Evolutionary conservation across 345 rosid genomes (phyloP), one percentile per base, ranked within the genome.

Genomic region (Citrus medica): DNA sequence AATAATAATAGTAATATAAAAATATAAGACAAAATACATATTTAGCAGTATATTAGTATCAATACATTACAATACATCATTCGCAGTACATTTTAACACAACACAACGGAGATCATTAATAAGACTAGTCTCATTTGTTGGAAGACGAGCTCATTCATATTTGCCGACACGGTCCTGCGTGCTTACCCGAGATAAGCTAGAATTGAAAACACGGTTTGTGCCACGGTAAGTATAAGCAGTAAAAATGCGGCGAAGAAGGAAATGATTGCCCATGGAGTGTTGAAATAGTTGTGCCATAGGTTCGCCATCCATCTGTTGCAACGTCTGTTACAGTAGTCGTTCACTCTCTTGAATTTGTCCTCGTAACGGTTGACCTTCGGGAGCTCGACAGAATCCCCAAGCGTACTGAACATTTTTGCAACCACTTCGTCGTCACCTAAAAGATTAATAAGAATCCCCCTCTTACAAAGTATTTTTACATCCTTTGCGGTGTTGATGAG

Each of bases 351-450:
- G 30, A 55, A 48, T 6, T 71, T 70, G 0, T 35, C 30, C 0
- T 0, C 0, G 12, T 48, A 27, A 24, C 27, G 51, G 66, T 27
- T 33, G 1, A 6, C 0, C 6, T 0, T 6, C 5, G 37, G 6
- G 6, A 33, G 37, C 5, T 1, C 5, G 37, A 33, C 6, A 5
- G 37, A 33, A 33, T 30, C 53, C 28, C 81, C 17, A n/a, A 81
- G 67, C 35, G 12, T 71, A 19, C 78, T 79, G 40, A 81, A 24
- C 77, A 84, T n/a, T 0, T 13, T 65, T 0, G 79, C 79, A 51
- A 73, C 63, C 19, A 19, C 61, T 67, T 67, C 78, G 27, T 79
- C 75, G 48, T 83, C 78, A 32, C 85, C 37, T 35, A 35, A 35
- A 35, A 0, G 5, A 5, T 35, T 35, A 35, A 5, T 35, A 35